phyloP scores from a whole-genome alignment of 192 early-diverging fungal species.

The Backusella australiensis region DNA sequence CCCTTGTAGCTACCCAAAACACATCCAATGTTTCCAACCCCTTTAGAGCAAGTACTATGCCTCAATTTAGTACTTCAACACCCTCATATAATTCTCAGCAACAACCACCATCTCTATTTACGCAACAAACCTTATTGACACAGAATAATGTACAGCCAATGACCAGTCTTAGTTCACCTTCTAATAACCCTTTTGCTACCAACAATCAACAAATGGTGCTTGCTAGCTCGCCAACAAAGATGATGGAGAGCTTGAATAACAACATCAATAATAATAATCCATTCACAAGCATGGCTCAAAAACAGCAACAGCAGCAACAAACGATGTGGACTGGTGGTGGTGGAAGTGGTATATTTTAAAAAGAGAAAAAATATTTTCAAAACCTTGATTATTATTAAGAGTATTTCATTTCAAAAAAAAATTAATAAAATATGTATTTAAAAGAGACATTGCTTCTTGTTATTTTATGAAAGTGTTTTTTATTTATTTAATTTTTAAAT shows the following conservation, averaged over 20 bases:
- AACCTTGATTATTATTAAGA: background rate
- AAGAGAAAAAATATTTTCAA: background rate
- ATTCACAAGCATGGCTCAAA: background rate
- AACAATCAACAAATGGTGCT: background rate
- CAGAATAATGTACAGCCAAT: background rate
- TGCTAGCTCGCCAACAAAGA: background rate
- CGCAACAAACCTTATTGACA: background rate
- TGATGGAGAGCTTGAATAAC: background rate
- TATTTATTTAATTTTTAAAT: background rate
- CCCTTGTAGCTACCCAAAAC: background rate
- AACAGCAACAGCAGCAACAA: background rate
- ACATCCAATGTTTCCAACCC: slow-evolving; percentile 12
- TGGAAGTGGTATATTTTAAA: background rate
- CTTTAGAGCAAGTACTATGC: slow-evolving; percentile 23
- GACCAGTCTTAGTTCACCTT: background rate
- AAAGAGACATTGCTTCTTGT: too few relatives aligned
- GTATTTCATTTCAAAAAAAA: background rate
- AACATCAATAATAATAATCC: background rate
- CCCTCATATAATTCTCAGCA: background rate
- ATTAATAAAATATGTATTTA: background rate
- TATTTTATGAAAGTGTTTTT: background rate
- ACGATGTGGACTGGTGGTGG: background rate
- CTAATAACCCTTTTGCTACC: background rate
- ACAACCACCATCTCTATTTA: background rate
- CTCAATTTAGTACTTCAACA: slow-evolving; percentile 8